Percentiles rank a stretch among this genome's conserved stretches.
Evolutionary conservation across 306 rosid genomes (phyloP).

Genomic region (Cicer judaicum): DNA sequence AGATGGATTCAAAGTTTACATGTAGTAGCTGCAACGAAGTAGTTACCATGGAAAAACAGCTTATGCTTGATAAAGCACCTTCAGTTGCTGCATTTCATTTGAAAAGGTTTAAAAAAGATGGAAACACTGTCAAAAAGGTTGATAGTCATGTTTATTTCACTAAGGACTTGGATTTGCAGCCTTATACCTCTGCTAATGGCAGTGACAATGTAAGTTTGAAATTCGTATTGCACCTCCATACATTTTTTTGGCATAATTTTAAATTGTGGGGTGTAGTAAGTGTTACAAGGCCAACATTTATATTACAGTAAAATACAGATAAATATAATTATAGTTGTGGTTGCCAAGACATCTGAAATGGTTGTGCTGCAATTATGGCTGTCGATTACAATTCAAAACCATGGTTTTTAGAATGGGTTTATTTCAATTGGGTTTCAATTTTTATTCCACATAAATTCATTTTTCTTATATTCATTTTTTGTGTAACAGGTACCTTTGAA

Average conservation of each 20-base stretch:
- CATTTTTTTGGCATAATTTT: background rate
- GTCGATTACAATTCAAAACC: background rate
- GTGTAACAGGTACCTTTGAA: conserved; percentile 51
- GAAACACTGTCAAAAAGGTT: conserved; percentile 52
- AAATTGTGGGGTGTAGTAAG: background rate
- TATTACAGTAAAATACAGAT: background rate
- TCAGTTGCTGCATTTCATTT: conserved; percentile 37
- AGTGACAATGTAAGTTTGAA: conserved; percentile 48
- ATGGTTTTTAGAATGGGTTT: too few relatives aligned
- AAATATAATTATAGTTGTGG: background rate
- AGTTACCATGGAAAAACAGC: conserved; percentile 6
- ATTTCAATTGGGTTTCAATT: background rate
- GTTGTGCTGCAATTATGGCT: background rate
- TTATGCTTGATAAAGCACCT: conserved; percentile 3
- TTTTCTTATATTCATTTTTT: conserved; percentile 12
- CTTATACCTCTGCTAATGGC: conserved; percentile 37
- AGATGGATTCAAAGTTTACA: conserved; percentile 41
- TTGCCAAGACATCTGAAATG: background rate
- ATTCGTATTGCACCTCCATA: background rate
- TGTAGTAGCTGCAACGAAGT: background rate
- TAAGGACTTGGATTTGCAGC: conserved; percentile 58
- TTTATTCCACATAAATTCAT: background rate
- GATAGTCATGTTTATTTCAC: conserved; percentile 57
- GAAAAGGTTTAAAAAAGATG: conserved; percentile 61
- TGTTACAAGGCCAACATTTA: background rate